Evolutionary conservation across 1,139 yeast species (phyloP), one percentile per base, ranked within the genome.

Genomic region (Taphrina confusa): DNA sequence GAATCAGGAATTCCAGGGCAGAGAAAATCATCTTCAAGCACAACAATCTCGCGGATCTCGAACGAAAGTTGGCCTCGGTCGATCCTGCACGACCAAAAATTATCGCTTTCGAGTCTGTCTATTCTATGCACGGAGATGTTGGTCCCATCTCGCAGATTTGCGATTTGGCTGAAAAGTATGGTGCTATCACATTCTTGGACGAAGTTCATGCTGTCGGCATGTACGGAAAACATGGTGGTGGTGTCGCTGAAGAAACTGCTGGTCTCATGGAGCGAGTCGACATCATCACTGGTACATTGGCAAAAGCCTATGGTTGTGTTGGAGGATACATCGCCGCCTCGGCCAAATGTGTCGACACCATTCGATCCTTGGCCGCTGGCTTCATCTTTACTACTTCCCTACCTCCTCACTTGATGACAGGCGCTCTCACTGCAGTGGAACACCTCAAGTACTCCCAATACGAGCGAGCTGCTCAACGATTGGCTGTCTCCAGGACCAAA

Each of bases 151-250:
- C 87, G 70, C 84, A 82, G 66, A 90, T 94, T 66, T 92, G 97
- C 73, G 96, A 90, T 69, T 79, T 92, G 71, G 99, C 99, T 51
- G 96, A 91, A 62, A 90, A 92, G 75, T 92, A 94, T 73, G 97
- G 97, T 64, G 97, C 97, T 45, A 76, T 92, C 69, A 92, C 99
- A 46, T 92, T 92, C 74, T 79, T 94, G 72, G 99, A 92, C 73
- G 99, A 92, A 75, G 99, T 92, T 50, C 99, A 92, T 71, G 97
- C 98, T 45, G 97, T 94, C 58, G 99, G 99, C 61, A 82, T 92
- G 86, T 92, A 92, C 73, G 98, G 98, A 70, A 97, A 98, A 64
- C 96, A 88, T 70, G 99, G 99, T 70, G 98, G 96, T 44, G 99
- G 99, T 76, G 97, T 92, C 61, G 97, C 97, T 55, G 98, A 94